phyloP scores from a whole-genome alignment of 371 early-diverging fungal genomes.

The Mucor indicus region DNA sequence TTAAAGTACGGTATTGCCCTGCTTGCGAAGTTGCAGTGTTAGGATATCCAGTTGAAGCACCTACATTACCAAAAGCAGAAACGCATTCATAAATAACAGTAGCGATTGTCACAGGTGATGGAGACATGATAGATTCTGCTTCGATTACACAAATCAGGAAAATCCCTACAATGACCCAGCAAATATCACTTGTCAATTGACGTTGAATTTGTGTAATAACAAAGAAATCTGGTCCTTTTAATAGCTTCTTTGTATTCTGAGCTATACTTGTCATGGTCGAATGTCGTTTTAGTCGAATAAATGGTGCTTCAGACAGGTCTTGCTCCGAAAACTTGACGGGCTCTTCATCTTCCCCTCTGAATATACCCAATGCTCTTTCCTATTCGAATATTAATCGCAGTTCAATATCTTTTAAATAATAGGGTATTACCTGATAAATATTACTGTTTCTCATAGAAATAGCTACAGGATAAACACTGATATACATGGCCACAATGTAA shows the following conservation, averaged over 20 bases:
- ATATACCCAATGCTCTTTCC: conserved; percentile 49
- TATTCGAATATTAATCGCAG: neutral
- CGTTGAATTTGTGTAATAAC: conserved; percentile 43
- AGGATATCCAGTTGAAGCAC: conserved; percentile 38
- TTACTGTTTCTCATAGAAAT: conserved; percentile 53
- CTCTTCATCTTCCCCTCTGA: conserved; percentile 33
- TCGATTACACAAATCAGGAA: conserved; percentile 31
- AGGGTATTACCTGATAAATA: conserved; percentile 37
- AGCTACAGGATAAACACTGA: conserved; percentile 49
- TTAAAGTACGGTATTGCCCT: conserved; percentile 30
- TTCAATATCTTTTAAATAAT: neutral
- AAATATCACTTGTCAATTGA: conserved; percentile 40
- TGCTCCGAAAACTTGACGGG: conserved; percentile 22
- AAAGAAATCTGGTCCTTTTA: conserved; percentile 37
- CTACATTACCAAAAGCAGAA: conserved; percentile 41
- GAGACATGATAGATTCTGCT: conserved; percentile 30
- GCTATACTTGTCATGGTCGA: conserved; percentile 40
- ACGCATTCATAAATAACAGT: conserved; percentile 43
- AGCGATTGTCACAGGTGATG: conserved; percentile 31
- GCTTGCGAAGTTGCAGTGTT: conserved; percentile 32
- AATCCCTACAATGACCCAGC: conserved; percentile 39
- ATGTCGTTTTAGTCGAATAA: conserved; percentile 35
- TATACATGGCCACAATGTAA: conserved; percentile 50
- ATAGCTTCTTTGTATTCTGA: conserved; percentile 26
- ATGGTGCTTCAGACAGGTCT: conserved; percentile 24